Percentiles rank a stretch among this genome's conserved stretches.
These are phyloP conservation scores for Mycothermus thermophilus DNA, from an alignment of 495 filamentous ascomycete genomes.

Conservation along the genomic window DNA sequence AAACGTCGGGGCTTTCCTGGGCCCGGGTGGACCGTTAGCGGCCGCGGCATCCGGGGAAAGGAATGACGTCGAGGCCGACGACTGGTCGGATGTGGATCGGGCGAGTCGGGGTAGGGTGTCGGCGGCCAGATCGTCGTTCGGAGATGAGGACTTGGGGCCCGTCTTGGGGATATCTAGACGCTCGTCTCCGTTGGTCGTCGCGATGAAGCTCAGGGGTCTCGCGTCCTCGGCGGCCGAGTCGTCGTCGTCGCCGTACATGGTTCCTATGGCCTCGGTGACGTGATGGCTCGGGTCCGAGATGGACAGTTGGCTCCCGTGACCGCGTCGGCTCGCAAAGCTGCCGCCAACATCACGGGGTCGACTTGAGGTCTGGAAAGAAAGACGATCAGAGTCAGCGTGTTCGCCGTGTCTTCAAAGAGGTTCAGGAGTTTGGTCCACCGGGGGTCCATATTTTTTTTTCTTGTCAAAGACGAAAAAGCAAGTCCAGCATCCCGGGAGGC, in stretches of 20 bases:
- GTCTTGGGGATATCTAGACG: constrained; percentile 15
- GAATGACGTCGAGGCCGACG: constrained; percentile 5
- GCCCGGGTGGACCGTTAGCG: constrained; percentile 1
- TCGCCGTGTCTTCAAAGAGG: constrained; percentile 9
- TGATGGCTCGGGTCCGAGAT: constrained; percentile 66
- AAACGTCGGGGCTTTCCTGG: constrained; percentile 26
- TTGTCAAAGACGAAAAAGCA: constrained; percentile 6
- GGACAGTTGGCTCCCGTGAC: constrained; percentile 42
- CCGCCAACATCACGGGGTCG: constrained; percentile 40
- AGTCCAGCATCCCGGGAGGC: constrained; percentile 3
- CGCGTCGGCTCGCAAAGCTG: constrained; percentile 41
- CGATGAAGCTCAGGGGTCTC: constrained; percentile 35
- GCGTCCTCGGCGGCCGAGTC: constrained; percentile 31
- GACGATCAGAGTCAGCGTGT: constrained; percentile 8
- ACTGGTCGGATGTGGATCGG: constrained; percentile 30
- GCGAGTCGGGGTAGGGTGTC: constrained; percentile 30
- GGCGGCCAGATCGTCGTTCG: constrained; percentile 12
- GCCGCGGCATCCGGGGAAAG: background rate
- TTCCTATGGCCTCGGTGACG: constrained; percentile 94
- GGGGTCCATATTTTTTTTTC: constrained; percentile 17
- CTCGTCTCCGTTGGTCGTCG: constrained; percentile 26
- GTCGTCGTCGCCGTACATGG: constrained; percentile 72
- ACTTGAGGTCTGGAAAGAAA: constrained; percentile 35
- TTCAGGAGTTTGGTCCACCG: constrained; percentile 13
- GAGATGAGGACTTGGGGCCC: too few species aligned